Evolutionary conservation across 176 grass and related monocot genomes (phyloP).

Genomic region (Juncus effusus): DNA sequence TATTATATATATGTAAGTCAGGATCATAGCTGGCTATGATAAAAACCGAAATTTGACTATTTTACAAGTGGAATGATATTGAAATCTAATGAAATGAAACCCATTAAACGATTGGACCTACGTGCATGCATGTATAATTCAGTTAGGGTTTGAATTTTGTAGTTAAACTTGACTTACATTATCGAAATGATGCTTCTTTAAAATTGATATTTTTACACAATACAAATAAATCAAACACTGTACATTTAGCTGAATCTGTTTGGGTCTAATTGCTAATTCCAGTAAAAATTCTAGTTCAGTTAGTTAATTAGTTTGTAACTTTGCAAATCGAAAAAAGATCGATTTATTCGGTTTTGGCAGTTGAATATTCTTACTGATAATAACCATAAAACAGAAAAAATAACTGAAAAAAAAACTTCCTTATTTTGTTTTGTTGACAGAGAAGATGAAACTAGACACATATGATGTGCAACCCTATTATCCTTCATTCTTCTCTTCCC

Average conservation of each 20-base stretch:
- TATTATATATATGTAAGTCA: neutral
- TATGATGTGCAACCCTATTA: slow-evolving; percentile 19
- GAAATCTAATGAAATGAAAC: slow-evolving; percentile 22
- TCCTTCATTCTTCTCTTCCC: slow-evolving; percentile 16
- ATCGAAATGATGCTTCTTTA: neutral
- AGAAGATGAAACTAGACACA: slow-evolving; percentile 29
- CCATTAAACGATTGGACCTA: slow-evolving; percentile 7
- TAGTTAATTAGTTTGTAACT: too few relatives aligned
- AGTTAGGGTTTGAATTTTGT: neutral
- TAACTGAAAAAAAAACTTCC: slow-evolving; percentile 4
- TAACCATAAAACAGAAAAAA: slow-evolving; percentile 15
- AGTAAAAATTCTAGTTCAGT: too few relatives aligned
- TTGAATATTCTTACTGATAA: neutral
- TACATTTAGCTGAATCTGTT: too few relatives aligned
- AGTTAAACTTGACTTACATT: neutral
- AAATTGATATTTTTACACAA: slow-evolving; percentile 14
- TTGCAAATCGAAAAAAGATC: too few relatives aligned
- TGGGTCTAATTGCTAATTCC: too few relatives aligned
- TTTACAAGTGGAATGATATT: neutral
- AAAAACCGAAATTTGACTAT: slow-evolving; percentile 14
- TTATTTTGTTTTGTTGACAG: slow-evolving; percentile 20
- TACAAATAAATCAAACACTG: too few relatives aligned
- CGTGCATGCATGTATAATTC: slow-evolving; percentile 23
- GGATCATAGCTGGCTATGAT: neutral
- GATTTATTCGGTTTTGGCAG: too few relatives aligned